Evolutionary conservation across 768 basidiomycete genomes (phyloP).

Genomic region (Tylopilus sp.): DNA sequence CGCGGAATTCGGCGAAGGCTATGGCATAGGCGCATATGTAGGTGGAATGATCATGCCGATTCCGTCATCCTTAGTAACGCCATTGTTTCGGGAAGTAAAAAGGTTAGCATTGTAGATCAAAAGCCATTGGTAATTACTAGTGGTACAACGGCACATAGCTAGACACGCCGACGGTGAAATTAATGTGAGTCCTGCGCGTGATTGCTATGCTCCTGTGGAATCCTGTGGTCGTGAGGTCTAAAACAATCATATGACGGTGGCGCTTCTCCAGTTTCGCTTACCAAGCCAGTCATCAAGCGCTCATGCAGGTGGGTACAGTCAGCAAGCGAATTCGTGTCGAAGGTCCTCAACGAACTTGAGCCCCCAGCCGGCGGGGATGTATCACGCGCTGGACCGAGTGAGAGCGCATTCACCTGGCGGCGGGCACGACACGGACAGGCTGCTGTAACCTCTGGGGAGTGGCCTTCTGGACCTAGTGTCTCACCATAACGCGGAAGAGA

Average conservation of each 20-base stretch:
- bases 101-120: background rate
- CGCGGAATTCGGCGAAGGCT: too few species aligned
- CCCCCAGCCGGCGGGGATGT: slow-evolving; percentile 30
- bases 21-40: too few species aligned
- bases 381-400: slow-evolving; percentile 24
- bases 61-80: too few species aligned
- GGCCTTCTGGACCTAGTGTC: slow-evolving; percentile 11
- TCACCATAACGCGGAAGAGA: slow-evolving; percentile 74
- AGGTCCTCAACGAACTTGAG: slow-evolving; percentile 27
- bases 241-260: slow-evolving; percentile 53
- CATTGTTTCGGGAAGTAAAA: background rate
- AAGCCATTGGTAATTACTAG: background rate
- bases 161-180: too few species aligned
- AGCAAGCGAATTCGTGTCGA: slow-evolving; percentile 33
- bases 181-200: too few species aligned
- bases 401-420: slow-evolving; percentile 8
- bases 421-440: slow-evolving; percentile 45
- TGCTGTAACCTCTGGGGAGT: slow-evolving; percentile 2
- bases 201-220: background rate
- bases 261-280: slow-evolving; percentile 75
- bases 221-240: too few species aligned
- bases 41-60: too few species aligned
- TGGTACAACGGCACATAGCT: background rate
- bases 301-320: slow-evolving; percentile 62
- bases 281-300: slow-evolving; percentile 77